These are phyloP conservation scores for Serendipita vermifera DNA, from an alignment of 768 basidiomycete species.

Conservation along the genomic window DNA sequence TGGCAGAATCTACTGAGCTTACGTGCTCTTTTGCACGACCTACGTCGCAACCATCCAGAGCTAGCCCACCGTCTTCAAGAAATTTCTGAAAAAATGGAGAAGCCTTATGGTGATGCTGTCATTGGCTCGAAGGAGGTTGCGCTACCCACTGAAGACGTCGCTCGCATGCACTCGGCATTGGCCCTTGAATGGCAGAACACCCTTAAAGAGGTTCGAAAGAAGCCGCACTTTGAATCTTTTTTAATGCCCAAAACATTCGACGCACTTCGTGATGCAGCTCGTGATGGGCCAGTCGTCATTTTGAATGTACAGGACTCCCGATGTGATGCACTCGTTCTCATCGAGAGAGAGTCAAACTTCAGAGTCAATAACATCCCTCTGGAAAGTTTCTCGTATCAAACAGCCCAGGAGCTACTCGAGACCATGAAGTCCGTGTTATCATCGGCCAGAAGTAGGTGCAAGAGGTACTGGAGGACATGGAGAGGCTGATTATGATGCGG, in stretches of 20 bases:
- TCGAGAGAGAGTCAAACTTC: neutral
- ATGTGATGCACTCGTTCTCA: constrained; percentile 11
- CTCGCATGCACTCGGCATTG: neutral
- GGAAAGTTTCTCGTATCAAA: neutral
- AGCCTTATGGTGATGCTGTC: neutral
- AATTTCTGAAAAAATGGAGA: neutral
- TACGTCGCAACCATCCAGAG: constrained; percentile 10
- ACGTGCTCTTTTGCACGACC: constrained; percentile 19
- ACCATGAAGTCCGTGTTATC: neutral
- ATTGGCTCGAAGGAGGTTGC: neutral
- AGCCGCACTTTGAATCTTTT: constrained; percentile 9
- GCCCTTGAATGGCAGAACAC: neutral
- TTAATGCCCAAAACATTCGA: neutral
- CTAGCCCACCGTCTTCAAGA: constrained; percentile 9
- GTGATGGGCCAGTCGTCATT: constrained; percentile 10
- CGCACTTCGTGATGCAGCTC: constrained; percentile 3
- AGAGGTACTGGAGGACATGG: neutral
- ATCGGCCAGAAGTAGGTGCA: neutral
- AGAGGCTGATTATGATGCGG: neutral
- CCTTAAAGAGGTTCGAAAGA: constrained; percentile 1
- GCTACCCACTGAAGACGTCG: neutral
- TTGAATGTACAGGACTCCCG: constrained; percentile 11
- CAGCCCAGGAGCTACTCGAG: neutral
- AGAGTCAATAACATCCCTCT: neutral
- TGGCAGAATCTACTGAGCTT: constrained; percentile 22